Conservation (phyloP, 495 filamentous ascomycete species). For the Aspergillus sparsus region DNA sequence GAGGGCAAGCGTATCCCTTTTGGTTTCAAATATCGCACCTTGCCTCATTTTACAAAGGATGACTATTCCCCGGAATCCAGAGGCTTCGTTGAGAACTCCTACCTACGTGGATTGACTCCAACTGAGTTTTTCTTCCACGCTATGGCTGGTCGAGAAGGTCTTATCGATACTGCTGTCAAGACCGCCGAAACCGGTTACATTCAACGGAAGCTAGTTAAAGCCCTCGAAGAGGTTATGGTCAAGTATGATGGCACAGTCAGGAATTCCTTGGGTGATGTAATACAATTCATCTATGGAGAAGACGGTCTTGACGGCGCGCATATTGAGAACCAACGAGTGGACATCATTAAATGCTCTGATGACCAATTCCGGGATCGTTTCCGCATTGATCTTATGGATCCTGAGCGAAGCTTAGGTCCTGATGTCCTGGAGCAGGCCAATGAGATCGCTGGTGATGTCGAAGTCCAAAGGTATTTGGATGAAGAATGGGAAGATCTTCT, state of each 20-base stretch:
- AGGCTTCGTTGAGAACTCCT: conserved; percentile 99
- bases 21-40: conserved; percentile 96
- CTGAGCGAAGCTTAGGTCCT: conserved; percentile 58
- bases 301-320: conserved; percentile 88
- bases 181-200: conserved; percentile 99
- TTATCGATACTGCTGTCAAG: conserved; percentile 99
- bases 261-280: conserved; percentile 94
- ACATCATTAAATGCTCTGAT: conserved; percentile 76
- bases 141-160: conserved; percentile 99
- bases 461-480: conserved; percentile 82
- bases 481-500: conserved; percentile 81
- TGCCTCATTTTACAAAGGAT: conserved; percentile 98
- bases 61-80: conserved; percentile 96
- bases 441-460: conserved; percentile 82
- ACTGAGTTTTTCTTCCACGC: conserved; percentile 99
- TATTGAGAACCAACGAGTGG: conserved; percentile 89
- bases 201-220: conserved; percentile 96
- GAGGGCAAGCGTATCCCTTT: conserved; percentile 99
- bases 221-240: conserved; percentile 94
- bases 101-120: conserved; percentile 91
- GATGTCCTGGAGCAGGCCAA: conserved; percentile 82
- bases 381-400: conserved; percentile 94
- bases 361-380: conserved; percentile 73
- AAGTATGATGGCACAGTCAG: conserved; percentile 98
- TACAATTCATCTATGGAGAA: conserved; percentile 97